phyloP scores from a whole-genome alignment of 2,329 filamentous ascomycete species.

The Ascochyta clinopodiicola region DNA sequence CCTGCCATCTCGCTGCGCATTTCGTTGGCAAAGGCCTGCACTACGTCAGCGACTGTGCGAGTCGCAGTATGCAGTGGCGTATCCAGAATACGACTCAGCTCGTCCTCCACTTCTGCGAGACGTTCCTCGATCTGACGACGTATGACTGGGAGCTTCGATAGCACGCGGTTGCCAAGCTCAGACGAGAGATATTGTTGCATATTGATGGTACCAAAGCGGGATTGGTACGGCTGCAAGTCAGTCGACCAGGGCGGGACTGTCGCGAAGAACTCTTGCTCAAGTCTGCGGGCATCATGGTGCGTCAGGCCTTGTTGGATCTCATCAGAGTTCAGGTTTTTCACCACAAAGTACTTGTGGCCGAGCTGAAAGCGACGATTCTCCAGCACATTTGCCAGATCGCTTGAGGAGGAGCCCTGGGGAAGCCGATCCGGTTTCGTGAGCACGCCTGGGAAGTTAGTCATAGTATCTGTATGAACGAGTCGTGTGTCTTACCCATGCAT shows the following conservation, averaged over 20 bases:
- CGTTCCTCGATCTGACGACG: slow-evolving; percentile 53
- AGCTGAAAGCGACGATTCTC: slow-evolving; percentile 66
- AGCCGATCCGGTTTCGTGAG: slow-evolving; percentile 85
- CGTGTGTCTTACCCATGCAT: slow-evolving; percentile 45
- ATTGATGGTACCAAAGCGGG: slow-evolving; percentile 60
- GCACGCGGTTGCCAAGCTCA: slow-evolving; percentile 55
- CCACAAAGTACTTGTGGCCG: slow-evolving; percentile 80
- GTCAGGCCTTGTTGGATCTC: slow-evolving; percentile 55
- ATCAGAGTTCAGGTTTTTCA: slow-evolving; percentile 65
- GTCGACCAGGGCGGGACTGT: slow-evolving; percentile 54
- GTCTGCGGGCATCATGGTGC: slow-evolving; percentile 55
- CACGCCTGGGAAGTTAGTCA: slow-evolving; percentile 59
- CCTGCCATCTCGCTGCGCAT: slow-evolving; percentile 64
- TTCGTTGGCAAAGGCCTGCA: slow-evolving; percentile 63
- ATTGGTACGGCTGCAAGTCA: slow-evolving; percentile 46
- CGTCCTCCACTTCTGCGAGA: slow-evolving; percentile 59
- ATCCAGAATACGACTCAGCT: slow-evolving; percentile 69
- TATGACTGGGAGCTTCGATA: slow-evolving; percentile 51
- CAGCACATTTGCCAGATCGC: slow-evolving; percentile 68
- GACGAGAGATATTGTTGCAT: slow-evolving; percentile 58
- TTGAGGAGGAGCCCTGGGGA: slow-evolving; percentile 57
- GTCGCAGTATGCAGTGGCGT: slow-evolving; percentile 69
- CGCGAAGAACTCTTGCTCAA: slow-evolving; percentile 61
- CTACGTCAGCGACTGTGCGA: slow-evolving; percentile 66
- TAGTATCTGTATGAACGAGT: neutral